phyloP scores from a whole-genome alignment of 23 red algal species.

The Gracilaria vermiculophylla region DNA sequence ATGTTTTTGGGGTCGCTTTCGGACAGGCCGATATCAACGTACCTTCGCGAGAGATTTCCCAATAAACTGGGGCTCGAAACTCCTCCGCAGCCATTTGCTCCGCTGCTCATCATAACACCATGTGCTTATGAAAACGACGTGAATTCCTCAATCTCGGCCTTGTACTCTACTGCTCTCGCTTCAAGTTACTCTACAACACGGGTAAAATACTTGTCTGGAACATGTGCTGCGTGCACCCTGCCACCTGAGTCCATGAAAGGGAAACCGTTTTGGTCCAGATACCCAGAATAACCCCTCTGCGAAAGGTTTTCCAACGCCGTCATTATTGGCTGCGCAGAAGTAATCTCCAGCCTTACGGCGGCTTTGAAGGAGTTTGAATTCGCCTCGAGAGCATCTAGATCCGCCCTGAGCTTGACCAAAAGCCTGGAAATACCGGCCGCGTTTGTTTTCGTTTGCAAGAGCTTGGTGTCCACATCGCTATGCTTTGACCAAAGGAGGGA shows the following conservation, averaged over 20 bases:
- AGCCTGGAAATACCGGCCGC: neutral
- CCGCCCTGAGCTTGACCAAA: slow-evolving; percentile 28
- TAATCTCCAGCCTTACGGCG: slow-evolving; percentile 32
- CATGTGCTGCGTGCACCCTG: slow-evolving; percentile 15
- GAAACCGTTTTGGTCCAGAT: slow-evolving; percentile 24
- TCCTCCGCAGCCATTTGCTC: neutral
- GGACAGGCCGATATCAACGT: slow-evolving; percentile 12
- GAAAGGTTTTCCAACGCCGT: slow-evolving; percentile 48
- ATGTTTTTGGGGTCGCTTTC: neutral
- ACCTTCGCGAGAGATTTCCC: slow-evolving; percentile 24
- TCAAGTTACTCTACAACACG: slow-evolving; percentile 60
- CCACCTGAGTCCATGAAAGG: neutral
- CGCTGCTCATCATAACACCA: slow-evolving; percentile 31
- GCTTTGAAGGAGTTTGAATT: slow-evolving; percentile 37
- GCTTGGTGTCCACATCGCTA: slow-evolving; percentile 18
- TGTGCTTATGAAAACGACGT: slow-evolving; percentile 46
- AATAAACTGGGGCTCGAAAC: neutral
- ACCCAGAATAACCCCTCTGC: neutral
- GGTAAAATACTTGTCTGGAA: slow-evolving; percentile 49
- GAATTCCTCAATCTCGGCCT: slow-evolving; percentile 67
- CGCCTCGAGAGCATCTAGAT: slow-evolving; percentile 24
- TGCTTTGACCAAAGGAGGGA: slow-evolving; percentile 18
- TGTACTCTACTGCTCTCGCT: slow-evolving; percentile 58
- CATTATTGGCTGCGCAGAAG: slow-evolving; percentile 46
- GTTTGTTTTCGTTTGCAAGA: slow-evolving; percentile 1